Evolutionary conservation across 768 basidiomycete genomes (phyloP).

Genomic region (Cystofilobasidium capitatum): DNA sequence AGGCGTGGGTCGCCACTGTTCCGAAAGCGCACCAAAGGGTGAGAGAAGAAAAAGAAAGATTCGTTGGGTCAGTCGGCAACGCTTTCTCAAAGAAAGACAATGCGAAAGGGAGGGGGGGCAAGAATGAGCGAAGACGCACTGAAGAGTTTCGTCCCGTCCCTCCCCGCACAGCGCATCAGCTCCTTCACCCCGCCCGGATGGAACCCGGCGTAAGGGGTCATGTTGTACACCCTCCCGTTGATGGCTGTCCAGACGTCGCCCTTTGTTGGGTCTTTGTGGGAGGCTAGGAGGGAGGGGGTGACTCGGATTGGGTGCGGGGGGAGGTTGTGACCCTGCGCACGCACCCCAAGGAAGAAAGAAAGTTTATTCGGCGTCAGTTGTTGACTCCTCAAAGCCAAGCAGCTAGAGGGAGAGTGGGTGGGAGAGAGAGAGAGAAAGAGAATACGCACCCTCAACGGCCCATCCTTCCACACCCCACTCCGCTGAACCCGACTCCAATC

Average conservation of each 20-base stretch:
- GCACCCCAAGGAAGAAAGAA: slow-evolving; percentile 5
- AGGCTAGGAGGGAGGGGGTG: slow-evolving; percentile 63
- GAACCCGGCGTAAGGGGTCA: slow-evolving; percentile 78
- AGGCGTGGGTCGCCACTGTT: slow-evolving; percentile 78
- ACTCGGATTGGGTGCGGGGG: slow-evolving; percentile 52
- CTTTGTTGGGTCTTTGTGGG: slow-evolving; percentile 57
- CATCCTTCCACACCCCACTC: slow-evolving; percentile 54
- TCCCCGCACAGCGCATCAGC: slow-evolving; percentile 85
- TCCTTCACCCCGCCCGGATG: slow-evolving; percentile 94
- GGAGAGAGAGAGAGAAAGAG: neutral
- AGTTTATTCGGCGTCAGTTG: slow-evolving; percentile 32
- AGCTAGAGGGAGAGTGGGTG: neutral
- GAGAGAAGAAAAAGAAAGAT: neutral
- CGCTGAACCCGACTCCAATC: slow-evolving; percentile 88
- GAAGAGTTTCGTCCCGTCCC: slow-evolving; percentile 90
- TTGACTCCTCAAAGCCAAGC: slow-evolving; percentile 35
- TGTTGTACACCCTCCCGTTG: slow-evolving; percentile 91
- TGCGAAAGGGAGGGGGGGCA: neutral
- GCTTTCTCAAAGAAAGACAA: neutral
- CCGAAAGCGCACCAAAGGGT: neutral
- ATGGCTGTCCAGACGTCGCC: slow-evolving; percentile 91
- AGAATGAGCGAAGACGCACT: slow-evolving; percentile 47
- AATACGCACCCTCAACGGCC: slow-evolving; percentile 49
- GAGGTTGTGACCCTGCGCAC: slow-evolving; percentile 50
- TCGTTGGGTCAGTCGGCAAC: neutral